Evolutionary conservation across 2,329 filamentous ascomycete species (phyloP).

Genomic region (Zymoseptoria pseudotritici): DNA sequence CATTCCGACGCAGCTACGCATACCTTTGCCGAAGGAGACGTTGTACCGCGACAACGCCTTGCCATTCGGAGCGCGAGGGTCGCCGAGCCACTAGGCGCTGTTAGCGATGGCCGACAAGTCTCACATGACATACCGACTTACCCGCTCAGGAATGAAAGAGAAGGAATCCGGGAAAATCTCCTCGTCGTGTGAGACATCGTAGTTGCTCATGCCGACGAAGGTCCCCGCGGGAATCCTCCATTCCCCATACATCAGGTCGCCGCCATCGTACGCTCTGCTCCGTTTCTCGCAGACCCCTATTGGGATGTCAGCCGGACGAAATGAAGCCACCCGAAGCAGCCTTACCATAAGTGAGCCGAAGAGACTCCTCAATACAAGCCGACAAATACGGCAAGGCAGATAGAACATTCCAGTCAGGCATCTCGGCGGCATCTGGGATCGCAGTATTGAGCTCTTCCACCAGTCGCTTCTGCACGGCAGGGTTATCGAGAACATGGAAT

Average conservation of each 20-base stretch:
- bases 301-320: neutral
- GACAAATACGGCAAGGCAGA: slow-evolving; percentile 13
- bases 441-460: slow-evolving; percentile 31
- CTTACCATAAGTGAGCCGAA: slow-evolving; percentile 18
- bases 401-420: slow-evolving; percentile 7
- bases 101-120: neutral
- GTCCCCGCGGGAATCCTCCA: slow-evolving; percentile 12
- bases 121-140: neutral
- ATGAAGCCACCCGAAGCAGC: neutral
- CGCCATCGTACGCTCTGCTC: slow-evolving; percentile 5
- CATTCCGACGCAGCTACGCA: slow-evolving; percentile 9
- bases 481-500: slow-evolving; percentile 35
- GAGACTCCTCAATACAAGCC: slow-evolving; percentile 9
- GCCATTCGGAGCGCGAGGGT: slow-evolving; percentile 6
- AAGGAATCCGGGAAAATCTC: slow-evolving; percentile 9
- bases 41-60: slow-evolving; percentile 6
- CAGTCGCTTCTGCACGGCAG: slow-evolving; percentile 29
- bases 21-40: slow-evolving; percentile 8
- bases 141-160: slow-evolving; percentile 9
- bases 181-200: slow-evolving; percentile 10
- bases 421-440: slow-evolving; percentile 5
- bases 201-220: slow-evolving; percentile 10
- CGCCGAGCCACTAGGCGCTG: slow-evolving; percentile 5
- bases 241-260: slow-evolving; percentile 8
- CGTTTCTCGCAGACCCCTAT: neutral